Evolutionary conservation across 2,329 filamentous ascomycete species (phyloP).

Genomic region (Nectriaceae sp.): DNA sequence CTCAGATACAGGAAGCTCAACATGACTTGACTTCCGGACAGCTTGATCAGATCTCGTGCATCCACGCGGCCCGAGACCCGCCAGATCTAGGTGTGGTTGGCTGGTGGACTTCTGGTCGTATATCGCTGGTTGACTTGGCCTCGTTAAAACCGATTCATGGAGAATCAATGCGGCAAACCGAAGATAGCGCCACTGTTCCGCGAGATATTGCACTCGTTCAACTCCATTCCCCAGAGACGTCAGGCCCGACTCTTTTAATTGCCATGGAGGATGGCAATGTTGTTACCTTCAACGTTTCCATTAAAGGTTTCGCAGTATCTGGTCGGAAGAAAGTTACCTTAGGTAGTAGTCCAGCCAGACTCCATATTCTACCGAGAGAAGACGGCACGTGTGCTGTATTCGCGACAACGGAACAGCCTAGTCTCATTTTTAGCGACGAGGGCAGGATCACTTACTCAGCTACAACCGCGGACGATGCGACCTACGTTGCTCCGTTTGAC

Average conservation of each 20-base stretch:
- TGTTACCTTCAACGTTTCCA: slow-evolving; percentile 75
- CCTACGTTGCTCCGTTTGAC: slow-evolving; percentile 80
- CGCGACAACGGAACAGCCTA: slow-evolving; percentile 91
- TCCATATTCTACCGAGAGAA: slow-evolving; percentile 74
- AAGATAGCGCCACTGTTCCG: slow-evolving; percentile 76
- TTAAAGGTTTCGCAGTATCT: slow-evolving; percentile 62
- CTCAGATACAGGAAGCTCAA: slow-evolving; percentile 61
- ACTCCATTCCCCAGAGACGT: slow-evolving; percentile 62
- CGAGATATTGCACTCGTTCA: slow-evolving; percentile 79
- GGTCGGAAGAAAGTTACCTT: slow-evolving; percentile 80
- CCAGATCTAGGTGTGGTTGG: slow-evolving; percentile 74
- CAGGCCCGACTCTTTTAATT: slow-evolving; percentile 76
- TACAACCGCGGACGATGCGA: slow-evolving; percentile 85
- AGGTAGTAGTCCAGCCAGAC: slow-evolving; percentile 80
- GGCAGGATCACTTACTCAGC: slow-evolving; percentile 90
- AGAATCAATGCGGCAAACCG: slow-evolving; percentile 59
- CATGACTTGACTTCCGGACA: slow-evolving; percentile 41
- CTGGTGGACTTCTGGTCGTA: slow-evolving; percentile 81
- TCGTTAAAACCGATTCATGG: slow-evolving; percentile 67
- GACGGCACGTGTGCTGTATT: slow-evolving; percentile 78
- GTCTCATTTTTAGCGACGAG: slow-evolving; percentile 87
- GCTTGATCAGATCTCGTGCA: slow-evolving; percentile 77
- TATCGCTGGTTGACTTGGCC: slow-evolving; percentile 72
- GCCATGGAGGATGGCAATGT: slow-evolving; percentile 93
- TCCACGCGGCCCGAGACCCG: slow-evolving; percentile 70